These are phyloP conservation scores for Polytolypa hystricis DNA, from an alignment of 2,329 filamentous ascomycete species.

Conservation along the genomic window DNA sequence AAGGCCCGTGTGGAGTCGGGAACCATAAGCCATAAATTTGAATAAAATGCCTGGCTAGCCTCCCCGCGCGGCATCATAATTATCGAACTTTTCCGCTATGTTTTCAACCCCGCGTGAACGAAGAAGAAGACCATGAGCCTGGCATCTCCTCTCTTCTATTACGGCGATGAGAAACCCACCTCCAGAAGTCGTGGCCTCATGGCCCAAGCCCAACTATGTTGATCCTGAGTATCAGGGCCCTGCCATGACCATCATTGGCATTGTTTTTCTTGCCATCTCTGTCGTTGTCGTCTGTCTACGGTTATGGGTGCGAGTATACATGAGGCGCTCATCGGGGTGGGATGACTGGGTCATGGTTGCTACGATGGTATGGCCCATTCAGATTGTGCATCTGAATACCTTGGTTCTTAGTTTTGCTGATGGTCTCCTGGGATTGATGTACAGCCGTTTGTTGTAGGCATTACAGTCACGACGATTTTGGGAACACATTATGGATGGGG, in stretches of 20 bases:
- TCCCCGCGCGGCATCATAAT: too few relatives aligned
- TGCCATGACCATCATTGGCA: slow-evolving; percentile 16
- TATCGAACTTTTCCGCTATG: too few relatives aligned
- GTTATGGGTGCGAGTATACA: slow-evolving; percentile 11
- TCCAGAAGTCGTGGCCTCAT: slow-evolving; percentile 12
- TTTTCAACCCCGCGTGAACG: too few relatives aligned
- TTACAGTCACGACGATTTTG: slow-evolving; percentile 9
- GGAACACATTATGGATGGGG: slow-evolving; percentile 13
- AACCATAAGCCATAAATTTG: too few relatives aligned
- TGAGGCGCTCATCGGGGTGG: slow-evolving; percentile 11
- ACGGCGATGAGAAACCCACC: slow-evolving; percentile 13
- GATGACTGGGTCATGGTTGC: slow-evolving; percentile 15
- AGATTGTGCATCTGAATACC: not conserved
- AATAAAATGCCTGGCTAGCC: too few relatives aligned
- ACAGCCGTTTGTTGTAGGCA: slow-evolving; percentile 9
- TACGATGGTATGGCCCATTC: slow-evolving; percentile 9
- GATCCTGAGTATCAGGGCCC: slow-evolving; percentile 18
- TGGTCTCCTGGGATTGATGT: not conserved
- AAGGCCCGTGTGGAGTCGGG: too few relatives aligned
- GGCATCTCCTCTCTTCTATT: too few relatives aligned
- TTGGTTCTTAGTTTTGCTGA: not conserved
- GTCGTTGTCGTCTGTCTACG: slow-evolving; percentile 15
- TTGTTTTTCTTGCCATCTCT: slow-evolving; percentile 16
- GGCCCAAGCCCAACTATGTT: slow-evolving; percentile 23
- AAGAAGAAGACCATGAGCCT: too few relatives aligned